Percentiles rank a stretch among this genome's conserved stretches.
phyloP scores from a whole-genome alignment of 352 stramenopile species.

The Pythium phragmiticola region DNA sequence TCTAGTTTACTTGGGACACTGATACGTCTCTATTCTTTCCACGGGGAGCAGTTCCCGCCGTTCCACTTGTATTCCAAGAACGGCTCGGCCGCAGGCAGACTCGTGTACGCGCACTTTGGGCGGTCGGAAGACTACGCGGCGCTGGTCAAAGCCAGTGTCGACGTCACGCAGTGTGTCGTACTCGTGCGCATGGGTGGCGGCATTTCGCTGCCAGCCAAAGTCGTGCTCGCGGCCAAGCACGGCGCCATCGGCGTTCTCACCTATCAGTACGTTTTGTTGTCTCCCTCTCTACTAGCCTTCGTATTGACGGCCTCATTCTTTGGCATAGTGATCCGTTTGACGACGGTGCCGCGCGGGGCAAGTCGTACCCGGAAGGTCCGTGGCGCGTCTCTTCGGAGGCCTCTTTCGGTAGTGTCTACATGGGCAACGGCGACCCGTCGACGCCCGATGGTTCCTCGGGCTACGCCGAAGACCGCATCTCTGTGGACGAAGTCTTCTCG shows the following conservation, averaged over 20 bases:
- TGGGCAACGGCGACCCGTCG: constrained; percentile 82
- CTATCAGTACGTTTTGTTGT: constrained; percentile 55
- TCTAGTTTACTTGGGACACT: neutral
- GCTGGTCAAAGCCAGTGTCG: constrained; percentile 46
- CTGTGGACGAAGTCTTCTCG: constrained; percentile 76
- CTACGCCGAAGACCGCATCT: constrained; percentile 57
- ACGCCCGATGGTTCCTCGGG: constrained; percentile 69
- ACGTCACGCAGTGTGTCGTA: constrained; percentile 48
- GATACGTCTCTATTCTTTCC: neutral
- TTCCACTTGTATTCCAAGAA: constrained; percentile 87
- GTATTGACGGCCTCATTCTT: no score
- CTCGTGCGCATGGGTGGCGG: constrained; percentile 67
- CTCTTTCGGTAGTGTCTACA: constrained; percentile 77
- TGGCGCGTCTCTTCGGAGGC: constrained; percentile 56
- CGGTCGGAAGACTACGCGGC: constrained; percentile 63
- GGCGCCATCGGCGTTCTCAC: constrained; percentile 68
- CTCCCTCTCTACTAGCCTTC: neutral
- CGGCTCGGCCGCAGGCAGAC: constrained; percentile 45
- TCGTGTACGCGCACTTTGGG: constrained; percentile 82
- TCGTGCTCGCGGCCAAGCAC: constrained; percentile 57
- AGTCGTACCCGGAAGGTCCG: constrained; percentile 59
- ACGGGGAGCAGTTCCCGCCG: constrained; percentile 31
- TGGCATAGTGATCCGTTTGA: constrained; percentile 57
- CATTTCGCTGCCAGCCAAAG: constrained; percentile 70
- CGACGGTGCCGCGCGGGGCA: constrained; percentile 50